Base-by-base conservation (phyloP, 164 flowering plant species). In the Magnolia sinica region DNA sequence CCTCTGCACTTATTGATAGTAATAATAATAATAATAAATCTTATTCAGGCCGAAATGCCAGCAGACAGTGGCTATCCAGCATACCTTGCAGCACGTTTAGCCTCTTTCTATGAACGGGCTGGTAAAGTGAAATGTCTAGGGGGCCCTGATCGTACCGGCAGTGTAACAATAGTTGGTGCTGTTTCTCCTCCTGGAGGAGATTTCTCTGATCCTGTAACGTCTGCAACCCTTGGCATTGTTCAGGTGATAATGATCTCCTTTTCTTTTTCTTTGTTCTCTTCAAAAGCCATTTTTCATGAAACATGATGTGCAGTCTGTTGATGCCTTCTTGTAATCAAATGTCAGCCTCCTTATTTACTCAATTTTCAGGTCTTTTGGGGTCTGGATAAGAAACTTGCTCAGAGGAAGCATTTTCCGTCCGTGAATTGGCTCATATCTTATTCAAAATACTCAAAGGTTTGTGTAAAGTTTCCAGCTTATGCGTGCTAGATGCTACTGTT, bases 121-220 rank as follows among this genome's bases (percentile, higher is more conserved):
- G 99, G 98, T 76, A 96, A 96, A 87, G 99, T 96, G 73, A 96
- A 92, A 84, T 96, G 99, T 80, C 95, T 96, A 71, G 99, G 99
- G 79, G 88, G 95, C 20, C 99, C 99, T 69, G 97, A 96, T 78
- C 95, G 99, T 80, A 92, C 74, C 81, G 99, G 99, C 45, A 94
- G 98, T 94, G 98, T 96, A 68, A 96, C 99, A 73, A 96, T 96
- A 81, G 99, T 96, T 68, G 99, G 99, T 85, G 99, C 99, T 77
- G 99, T 96, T 84, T 94, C 98, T 75, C 99, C 99, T 81, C 99
- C 99, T n/a, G 99, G 99, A 79, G 99, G 99, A 85, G 98, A 94
- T 84, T 96, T 96, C 87, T 94, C 99, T 11, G 99, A 96, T 82
- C 99, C 99, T 80, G 99, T 96, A 58, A 96, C 99, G 77, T 92